Evolutionary conservation across 495 filamentous ascomycete species (phyloP).

Genomic region (Aspergillus ostianus): DNA sequence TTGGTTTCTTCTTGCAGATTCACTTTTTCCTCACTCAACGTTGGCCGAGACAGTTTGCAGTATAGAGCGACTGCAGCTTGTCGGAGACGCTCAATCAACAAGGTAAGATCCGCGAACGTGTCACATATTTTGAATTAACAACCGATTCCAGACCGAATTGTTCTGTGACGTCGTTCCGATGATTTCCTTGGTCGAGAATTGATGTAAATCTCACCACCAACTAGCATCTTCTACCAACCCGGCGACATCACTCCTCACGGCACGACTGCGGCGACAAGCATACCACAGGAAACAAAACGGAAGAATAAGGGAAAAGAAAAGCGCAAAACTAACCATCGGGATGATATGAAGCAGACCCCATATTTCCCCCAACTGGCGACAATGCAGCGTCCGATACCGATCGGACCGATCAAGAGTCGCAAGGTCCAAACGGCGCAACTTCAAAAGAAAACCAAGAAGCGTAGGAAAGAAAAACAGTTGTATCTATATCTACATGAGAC

Average conservation of each 20-base stretch:
- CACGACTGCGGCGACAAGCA: background rate
- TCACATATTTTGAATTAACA: background rate
- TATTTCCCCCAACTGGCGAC: constrained; percentile 26
- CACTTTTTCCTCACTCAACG: background rate
- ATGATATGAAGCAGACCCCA: constrained; percentile 40
- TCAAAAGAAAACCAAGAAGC: constrained; percentile 8
- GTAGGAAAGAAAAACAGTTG: constrained; percentile 5
- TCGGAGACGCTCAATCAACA: background rate
- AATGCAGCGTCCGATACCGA: constrained; percentile 22
- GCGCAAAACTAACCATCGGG: constrained; percentile 41
- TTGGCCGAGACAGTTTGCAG: background rate
- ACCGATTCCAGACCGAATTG: background rate
- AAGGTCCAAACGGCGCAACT: constrained; percentile 31
- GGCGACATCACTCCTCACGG: background rate
- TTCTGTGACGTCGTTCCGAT: background rate
- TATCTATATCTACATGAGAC: constrained; percentile 25
- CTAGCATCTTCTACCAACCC: background rate
- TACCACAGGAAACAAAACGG: constrained; percentile 10
- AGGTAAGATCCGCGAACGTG: background rate
- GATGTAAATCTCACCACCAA: background rate
- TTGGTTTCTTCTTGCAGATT: background rate
- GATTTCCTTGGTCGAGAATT: background rate
- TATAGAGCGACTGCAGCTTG: background rate
- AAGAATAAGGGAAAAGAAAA: constrained; percentile 25
- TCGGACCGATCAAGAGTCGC: constrained; percentile 22